A percentile compares a stretch with the other conserved stretches of the same genome.
These are phyloP conservation scores for Fragilaria crotonensis DNA, from an alignment of 108 stramenopile genomes.

Conservation along the genomic window DNA sequence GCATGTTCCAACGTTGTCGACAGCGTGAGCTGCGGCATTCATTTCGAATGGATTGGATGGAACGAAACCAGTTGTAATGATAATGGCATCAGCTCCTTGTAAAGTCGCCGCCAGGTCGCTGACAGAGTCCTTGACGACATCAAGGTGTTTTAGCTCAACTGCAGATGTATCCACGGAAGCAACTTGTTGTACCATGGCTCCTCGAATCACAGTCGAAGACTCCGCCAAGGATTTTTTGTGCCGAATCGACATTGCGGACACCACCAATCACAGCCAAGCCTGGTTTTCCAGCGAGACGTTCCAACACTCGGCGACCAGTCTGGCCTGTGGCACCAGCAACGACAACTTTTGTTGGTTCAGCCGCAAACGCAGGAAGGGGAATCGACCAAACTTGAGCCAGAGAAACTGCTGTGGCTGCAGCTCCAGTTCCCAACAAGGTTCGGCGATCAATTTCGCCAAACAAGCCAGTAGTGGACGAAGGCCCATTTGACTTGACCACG, in stretches of 20 bases:
- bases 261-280: slow-evolving; percentile 45
- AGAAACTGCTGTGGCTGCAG: not conserved
- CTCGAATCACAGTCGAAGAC: slow-evolving; percentile 55
- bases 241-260: slow-evolving; percentile 74
- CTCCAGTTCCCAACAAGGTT: not conserved
- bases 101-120: slow-evolving; percentile 38
- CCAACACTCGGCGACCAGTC: slow-evolving; percentile 66
- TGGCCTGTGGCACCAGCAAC: slow-evolving; percentile 83
- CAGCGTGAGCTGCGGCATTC: slow-evolving; percentile 67
- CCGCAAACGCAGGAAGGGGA: not conserved
- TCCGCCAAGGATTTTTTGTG: slow-evolving; percentile 38
- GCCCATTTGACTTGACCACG: not conserved
- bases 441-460: not conserved
- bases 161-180: slow-evolving; percentile 34
- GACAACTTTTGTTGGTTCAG: slow-evolving; percentile 30
- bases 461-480: not conserved
- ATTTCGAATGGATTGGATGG: slow-evolving; percentile 75
- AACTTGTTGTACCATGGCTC: slow-evolving; percentile 73
- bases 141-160: slow-evolving; percentile 44
- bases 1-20: slow-evolving; percentile 75
- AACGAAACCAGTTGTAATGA: slow-evolving; percentile 74
- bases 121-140: slow-evolving; percentile 51
- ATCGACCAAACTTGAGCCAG: not conserved
- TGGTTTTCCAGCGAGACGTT: slow-evolving; percentile 41
- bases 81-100: slow-evolving; percentile 46